Conservation (phyloP, 2,329 filamentous ascomycete genomes). For the Neofusicoccum ribis region DNA sequence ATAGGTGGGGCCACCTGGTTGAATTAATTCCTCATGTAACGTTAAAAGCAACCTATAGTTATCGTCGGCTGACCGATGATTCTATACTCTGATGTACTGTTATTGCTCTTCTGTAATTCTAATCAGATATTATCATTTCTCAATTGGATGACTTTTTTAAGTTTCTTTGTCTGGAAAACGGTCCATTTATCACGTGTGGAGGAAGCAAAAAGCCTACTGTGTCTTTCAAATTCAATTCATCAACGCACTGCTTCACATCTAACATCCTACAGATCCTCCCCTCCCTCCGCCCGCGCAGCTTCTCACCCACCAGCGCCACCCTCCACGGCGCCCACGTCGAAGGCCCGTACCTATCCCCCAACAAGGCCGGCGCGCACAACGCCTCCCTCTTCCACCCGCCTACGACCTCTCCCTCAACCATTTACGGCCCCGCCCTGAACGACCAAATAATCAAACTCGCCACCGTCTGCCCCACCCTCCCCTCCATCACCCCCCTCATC, state of each 20-base stretch:
- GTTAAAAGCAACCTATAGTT: neutral
- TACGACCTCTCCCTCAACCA: conserved; percentile 29
- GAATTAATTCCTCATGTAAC: too few species aligned
- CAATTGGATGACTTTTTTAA: too few species aligned
- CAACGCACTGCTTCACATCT: neutral
- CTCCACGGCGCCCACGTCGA: conserved; percentile 59
- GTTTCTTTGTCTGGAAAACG: too few species aligned
- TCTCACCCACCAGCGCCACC: conserved; percentile 44
- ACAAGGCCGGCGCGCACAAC: conserved; percentile 57
- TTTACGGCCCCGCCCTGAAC: conserved; percentile 49
- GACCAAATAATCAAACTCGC: conserved; percentile 47
- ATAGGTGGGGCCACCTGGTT: too few species aligned
- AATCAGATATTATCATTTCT: too few species aligned
- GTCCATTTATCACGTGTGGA: too few species aligned
- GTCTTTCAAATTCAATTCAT: neutral
- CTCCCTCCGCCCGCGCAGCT: conserved; percentile 45
- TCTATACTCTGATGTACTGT: too few species aligned
- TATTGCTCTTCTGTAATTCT: too few species aligned
- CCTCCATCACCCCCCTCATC: conserved; percentile 44
- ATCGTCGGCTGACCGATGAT: too few species aligned
- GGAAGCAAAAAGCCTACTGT: too few species aligned
- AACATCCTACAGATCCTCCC: conserved; percentile 48
- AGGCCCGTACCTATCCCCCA: conserved; percentile 56
- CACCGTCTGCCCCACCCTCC: conserved; percentile 56
- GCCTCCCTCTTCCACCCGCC: conserved; percentile 45